Evolutionary conservation across 768 basidiomycete genomes (phyloP).

Genomic region (Boletus subparvulus): DNA sequence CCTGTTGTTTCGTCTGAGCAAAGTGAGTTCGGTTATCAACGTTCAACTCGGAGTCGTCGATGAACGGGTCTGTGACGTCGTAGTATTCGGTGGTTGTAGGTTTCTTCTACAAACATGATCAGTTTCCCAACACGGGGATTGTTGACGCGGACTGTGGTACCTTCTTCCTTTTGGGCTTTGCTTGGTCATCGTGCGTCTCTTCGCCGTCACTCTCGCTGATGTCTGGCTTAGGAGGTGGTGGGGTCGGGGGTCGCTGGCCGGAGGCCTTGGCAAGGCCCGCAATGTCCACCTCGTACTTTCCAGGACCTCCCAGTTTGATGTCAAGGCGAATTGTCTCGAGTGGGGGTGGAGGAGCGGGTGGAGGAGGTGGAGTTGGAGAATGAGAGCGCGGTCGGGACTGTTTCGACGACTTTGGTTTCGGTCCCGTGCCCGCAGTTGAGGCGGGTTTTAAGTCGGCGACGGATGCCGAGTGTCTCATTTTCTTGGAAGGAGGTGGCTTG

Average conservation of each 20-base stretch:
- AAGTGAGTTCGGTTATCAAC: slow-evolving; percentile 90
- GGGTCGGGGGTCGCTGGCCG: slow-evolving; percentile 64
- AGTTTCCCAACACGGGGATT: background rate
- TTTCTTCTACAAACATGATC: slow-evolving; percentile 41
- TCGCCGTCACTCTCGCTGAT: slow-evolving; percentile 59
- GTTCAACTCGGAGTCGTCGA: slow-evolving; percentile 93
- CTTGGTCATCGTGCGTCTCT: slow-evolving; percentile 37
- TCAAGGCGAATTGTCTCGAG: slow-evolving; percentile 66
- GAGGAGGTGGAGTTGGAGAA: slow-evolving; percentile 54
- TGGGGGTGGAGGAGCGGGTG: slow-evolving; percentile 46
- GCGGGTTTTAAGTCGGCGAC: slow-evolving; percentile 25
- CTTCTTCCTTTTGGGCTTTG: slow-evolving; percentile 40
- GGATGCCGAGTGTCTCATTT: slow-evolving; percentile 26
- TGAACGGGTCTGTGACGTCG: slow-evolving; percentile 90
- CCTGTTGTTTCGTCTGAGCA: slow-evolving; percentile 88
- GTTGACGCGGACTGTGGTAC: slow-evolving; percentile 21
- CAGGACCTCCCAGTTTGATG: slow-evolving; percentile 68
- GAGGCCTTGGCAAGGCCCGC: slow-evolving; percentile 54
- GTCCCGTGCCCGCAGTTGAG: slow-evolving; percentile 33
- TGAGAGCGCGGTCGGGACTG: slow-evolving; percentile 45
- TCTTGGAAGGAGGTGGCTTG: slow-evolving; percentile 33
- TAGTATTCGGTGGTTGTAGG: slow-evolving; percentile 72
- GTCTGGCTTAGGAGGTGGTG: slow-evolving; percentile 47
- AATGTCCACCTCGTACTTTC: slow-evolving; percentile 75
- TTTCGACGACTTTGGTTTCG: slow-evolving; percentile 56